A percentile compares a stretch with the other conserved stretches of the same genome.
These are phyloP conservation scores for Chalciporus chontae DNA, from an alignment of 768 basidiomycete genomes.

Conservation along the genomic window DNA sequence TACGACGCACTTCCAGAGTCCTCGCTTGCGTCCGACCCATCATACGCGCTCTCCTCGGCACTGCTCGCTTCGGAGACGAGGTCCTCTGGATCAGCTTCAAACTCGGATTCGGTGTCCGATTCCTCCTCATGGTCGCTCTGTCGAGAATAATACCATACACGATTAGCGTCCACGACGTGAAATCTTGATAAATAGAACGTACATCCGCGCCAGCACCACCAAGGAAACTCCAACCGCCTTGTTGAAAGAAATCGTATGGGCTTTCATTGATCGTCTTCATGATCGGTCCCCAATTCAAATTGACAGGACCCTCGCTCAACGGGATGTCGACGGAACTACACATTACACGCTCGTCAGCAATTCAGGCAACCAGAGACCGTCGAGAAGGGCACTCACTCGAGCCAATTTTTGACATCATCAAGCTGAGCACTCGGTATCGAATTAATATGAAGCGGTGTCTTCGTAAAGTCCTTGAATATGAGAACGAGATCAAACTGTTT, in stretches of 20 bases:
- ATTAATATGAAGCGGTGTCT: constrained; percentile 91
- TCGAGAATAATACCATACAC: constrained; percentile 35
- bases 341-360: neutral
- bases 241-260: constrained; percentile 91
- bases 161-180: constrained; percentile 31
- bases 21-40: constrained; percentile 49
- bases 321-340: constrained; percentile 93
- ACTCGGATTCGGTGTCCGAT: constrained; percentile 67
- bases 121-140: constrained; percentile 62
- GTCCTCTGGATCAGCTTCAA: constrained; percentile 47
- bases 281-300: constrained; percentile 96
- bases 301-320: constrained; percentile 92
- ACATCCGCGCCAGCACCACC: constrained; percentile 71
- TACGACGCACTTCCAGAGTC: constrained; percentile 67
- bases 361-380: neutral
- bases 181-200: constrained; percentile 21
- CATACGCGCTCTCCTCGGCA: constrained; percentile 54
- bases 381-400: constrained; percentile 64
- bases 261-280: constrained; percentile 99
- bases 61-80: constrained; percentile 40
- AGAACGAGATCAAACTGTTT: constrained; percentile 98
- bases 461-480: constrained; percentile 95
- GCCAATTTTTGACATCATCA: constrained; percentile 98
- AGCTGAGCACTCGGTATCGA: constrained; percentile 87
- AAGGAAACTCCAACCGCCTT: constrained; percentile 97